Base-by-base conservation (phyloP, 805 yeast genomes). In the Pichia californica region DNA sequence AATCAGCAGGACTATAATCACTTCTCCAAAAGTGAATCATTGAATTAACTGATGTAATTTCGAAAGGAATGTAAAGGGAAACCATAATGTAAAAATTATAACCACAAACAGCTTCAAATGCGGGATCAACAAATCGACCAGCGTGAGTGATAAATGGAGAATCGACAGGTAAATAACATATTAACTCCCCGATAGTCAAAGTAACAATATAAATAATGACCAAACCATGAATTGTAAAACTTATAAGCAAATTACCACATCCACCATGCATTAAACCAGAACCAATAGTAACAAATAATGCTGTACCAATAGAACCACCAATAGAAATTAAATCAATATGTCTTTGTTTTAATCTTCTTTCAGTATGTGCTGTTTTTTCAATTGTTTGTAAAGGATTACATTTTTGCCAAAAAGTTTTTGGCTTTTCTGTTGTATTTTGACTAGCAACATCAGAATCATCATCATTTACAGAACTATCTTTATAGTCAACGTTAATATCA, bases 291-390 rank as follows among this genome's bases (percentile, higher is more conserved):
- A 83, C 88, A 51, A 85, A 85, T 7, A 85, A 64, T 8, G 85
- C 91, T 2, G 91, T 81, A 31, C 94, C 94, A 50, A 85, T 82
- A 31, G 87, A 81, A 41, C 91, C 93, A 16, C 91, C 88, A 20
- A 86, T 80, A 11, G 87, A 83, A 48, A 86, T 79, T 41, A 86
- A 69, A 55, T 84, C 88, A 21, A 86, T 79, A 63, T 88, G 95
- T 46, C 95, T 68, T 41, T 79, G 77, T 47, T 70, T 64, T 43
- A 84, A 66, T 25, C 70, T 69, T 36, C 91, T 62, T 26, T 67
- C 67, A 2, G 50, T 46, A 14, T 33, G 41, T 4, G 44, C 41
- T 18, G 18, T 14, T 15, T 10, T 8, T 13, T 41, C 44, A 19
- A 33, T 7, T 13, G 29, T 18, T 7, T 29, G 9, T 14, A 32